Base-by-base conservation (phyloP, 106 monocot genomes). In the Dendrobium officinale region DNA sequence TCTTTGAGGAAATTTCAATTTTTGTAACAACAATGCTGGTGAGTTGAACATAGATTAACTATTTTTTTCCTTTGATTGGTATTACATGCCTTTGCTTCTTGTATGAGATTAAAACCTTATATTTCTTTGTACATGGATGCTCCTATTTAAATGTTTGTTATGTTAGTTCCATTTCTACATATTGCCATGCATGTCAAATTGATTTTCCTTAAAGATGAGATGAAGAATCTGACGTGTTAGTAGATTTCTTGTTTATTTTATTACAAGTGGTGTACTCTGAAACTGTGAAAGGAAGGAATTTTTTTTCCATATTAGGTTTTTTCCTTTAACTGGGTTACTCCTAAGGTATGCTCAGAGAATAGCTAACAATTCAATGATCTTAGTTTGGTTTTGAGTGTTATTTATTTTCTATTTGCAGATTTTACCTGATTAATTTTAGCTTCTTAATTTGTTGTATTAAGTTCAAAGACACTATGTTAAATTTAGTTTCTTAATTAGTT, bases 11-110 rank as follows among this genome's bases (percentile, higher is more conserved):
- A 77, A 83, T 98, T n/a, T 92, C 92, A 19, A 77, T 89, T 9
- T 98, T 89, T 75, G 90, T 94, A 27, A 98, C 92, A 13, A 92
- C 94, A 17, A 98, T 98, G 97, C 82, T 86, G 92, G 97, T 98
- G 87, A 86, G 97, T 83, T 79, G 74, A 42, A 37, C 24, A 66
- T 66, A 55, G 18, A 55, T 8, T 16, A 55, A 11, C 55, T 13
- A 1, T 18, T 55, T 55, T 55, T 55, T 55, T 18, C 18, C 55
- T 55, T 55, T 5, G 2, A 18, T 58, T 58, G 15, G 26, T 66
- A 6, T 26, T 66, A 9, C 6, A 22, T 66, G 64, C 9, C 8
- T 66, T 22, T 24, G 64, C 58, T 17, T 58, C 5, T 58, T 58
- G 58, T 58, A 0, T 37, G 37, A 37, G 16, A 26, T 22, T 66